Evolutionary conservation across 257 asterid species (phyloP).

Genomic region (Ilex asprella): DNA sequence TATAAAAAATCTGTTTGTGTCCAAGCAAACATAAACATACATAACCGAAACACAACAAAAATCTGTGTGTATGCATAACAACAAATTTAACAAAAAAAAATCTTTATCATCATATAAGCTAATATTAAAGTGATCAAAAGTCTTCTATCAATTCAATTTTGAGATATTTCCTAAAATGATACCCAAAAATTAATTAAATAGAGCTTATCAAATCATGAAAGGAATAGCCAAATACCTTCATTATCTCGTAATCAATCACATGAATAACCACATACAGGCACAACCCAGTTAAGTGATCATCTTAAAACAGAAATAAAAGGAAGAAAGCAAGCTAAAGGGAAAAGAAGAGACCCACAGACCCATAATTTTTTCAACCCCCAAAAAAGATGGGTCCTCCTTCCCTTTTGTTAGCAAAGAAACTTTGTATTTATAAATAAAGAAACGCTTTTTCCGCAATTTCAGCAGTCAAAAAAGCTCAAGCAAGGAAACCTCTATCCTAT

Average conservation of each 20-base stretch:
- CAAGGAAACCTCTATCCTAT: too few relatives aligned
- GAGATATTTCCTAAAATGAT: too few relatives aligned
- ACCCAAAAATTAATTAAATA: too few relatives aligned
- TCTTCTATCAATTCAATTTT: not conserved
- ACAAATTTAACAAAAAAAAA: too few relatives aligned
- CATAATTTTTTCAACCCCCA: not conserved
- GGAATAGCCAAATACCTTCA: too few relatives aligned
- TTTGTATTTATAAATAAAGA: not conserved
- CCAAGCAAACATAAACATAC: too few relatives aligned
- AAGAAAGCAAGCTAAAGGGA: not conserved
- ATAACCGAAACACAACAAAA: too few relatives aligned
- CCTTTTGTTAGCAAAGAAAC: not conserved
- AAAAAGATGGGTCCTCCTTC: not conserved
- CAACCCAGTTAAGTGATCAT: not conserved
- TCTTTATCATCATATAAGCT: not conserved
- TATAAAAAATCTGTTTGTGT: too few relatives aligned
- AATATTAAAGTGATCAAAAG: not conserved
- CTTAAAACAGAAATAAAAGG: not conserved
- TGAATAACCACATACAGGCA: not conserved
- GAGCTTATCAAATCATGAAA: not conserved
- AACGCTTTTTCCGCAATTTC: not conserved
- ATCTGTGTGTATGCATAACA: too few relatives aligned
- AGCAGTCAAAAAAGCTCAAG: not conserved
- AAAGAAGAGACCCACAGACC: not conserved
- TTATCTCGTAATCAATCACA: too few relatives aligned